Conservation (phyloP, 2,329 filamentous ascomycete species). For the Huntiella omanensis region DNA sequence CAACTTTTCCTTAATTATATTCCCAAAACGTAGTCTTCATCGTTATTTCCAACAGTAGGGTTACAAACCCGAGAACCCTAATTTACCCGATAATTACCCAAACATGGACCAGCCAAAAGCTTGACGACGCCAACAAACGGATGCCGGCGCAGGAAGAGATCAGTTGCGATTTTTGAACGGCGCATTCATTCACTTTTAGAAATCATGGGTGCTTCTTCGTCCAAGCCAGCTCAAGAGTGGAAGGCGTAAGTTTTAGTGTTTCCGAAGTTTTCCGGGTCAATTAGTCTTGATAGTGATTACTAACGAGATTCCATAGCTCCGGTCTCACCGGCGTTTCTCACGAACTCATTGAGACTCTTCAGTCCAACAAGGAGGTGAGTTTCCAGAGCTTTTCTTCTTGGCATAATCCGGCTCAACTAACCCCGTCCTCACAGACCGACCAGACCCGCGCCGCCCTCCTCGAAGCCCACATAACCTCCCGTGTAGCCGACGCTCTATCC, state of each 20-base stretch:
- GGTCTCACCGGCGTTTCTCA: conserved; percentile 47
- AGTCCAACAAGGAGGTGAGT: conserved; percentile 67
- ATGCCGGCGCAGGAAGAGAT: too few relatives aligned
- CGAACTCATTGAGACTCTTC: conserved; percentile 63
- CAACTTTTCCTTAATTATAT: too few relatives aligned
- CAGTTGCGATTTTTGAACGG: neutral
- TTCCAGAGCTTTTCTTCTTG: neutral
- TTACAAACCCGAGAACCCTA: neutral
- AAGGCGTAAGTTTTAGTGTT: conserved; percentile 29
- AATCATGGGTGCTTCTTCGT: conserved; percentile 12
- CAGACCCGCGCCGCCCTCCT: conserved; percentile 63
- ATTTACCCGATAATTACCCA: neutral
- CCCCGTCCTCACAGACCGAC: conserved; percentile 48
- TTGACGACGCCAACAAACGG: too few relatives aligned
- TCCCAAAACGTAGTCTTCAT: too few relatives aligned
- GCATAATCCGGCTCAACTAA: neutral
- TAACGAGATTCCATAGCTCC: conserved; percentile 13
- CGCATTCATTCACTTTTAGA: neutral
- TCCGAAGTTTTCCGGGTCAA: neutral
- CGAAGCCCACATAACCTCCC: conserved; percentile 75
- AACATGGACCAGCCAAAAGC: neutral
- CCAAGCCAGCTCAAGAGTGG: conserved; percentile 22
- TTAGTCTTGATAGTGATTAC: neutral
- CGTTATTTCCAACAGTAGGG: neutral
- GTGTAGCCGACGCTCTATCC: conserved; percentile 70